Percentiles rank a stretch among this genome's conserved stretches.
phyloP scores from a whole-genome alignment of 805 yeast genomes.

The Scheffersomyces ergatensis region DNA sequence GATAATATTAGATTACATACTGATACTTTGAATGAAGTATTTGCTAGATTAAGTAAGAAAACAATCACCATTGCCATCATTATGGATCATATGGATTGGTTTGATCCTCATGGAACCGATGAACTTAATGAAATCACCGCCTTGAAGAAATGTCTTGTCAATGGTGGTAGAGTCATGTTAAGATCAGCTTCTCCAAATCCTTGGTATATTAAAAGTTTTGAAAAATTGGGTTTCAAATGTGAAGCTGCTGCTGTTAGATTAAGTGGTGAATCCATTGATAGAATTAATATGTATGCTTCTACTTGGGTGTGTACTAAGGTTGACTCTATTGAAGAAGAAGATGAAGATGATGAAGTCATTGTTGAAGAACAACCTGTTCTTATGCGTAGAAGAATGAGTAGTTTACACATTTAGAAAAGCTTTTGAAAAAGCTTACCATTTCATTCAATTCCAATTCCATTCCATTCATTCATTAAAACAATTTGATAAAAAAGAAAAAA shows the following conservation, averaged over 20 bases:
- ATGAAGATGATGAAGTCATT: slow-evolving; percentile 7
- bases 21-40: slow-evolving; percentile 73
- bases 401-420: slow-evolving; percentile 34
- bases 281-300: slow-evolving; percentile 86
- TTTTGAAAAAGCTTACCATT: too few relatives aligned
- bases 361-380: slow-evolving; percentile 5
- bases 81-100: slow-evolving; percentile 95
- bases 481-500: too few relatives aligned
- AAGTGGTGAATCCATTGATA: slow-evolving; percentile 65
- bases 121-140: slow-evolving; percentile 68
- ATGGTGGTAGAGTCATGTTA: slow-evolving; percentile 71
- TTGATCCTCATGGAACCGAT: slow-evolving; percentile 61
- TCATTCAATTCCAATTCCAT: too few relatives aligned
- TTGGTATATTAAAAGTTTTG: slow-evolving; percentile 74
- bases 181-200: slow-evolving; percentile 74
- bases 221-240: slow-evolving; percentile 64
- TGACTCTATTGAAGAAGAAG: slow-evolving; percentile 8
- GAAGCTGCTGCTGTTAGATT: slow-evolving; percentile 67
- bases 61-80: slow-evolving; percentile 75
- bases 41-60: slow-evolving; percentile 58
- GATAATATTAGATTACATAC: slow-evolving; percentile 77
- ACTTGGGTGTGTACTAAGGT: slow-evolving; percentile 78
- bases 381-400: slow-evolving; percentile 47
- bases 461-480: too few relatives aligned
- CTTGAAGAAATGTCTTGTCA: slow-evolving; percentile 56